Evolutionary conservation across 306 rosid genomes (phyloP).

Genomic region (Castanopsis chinensis): DNA sequence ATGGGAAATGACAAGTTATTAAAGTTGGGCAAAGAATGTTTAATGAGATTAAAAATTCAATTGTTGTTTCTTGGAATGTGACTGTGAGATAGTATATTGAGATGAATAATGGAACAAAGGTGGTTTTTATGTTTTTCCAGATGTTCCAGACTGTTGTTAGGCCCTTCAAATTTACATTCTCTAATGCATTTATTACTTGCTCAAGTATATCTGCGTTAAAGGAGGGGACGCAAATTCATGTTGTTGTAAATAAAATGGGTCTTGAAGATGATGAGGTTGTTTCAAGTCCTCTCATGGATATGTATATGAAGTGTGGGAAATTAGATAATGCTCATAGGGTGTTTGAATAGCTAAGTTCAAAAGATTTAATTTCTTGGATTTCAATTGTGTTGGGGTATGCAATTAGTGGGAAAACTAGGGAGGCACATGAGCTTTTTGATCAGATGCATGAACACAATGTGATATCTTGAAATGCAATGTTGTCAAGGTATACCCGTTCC

Average conservation of each 20-base stretch:
- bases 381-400: slow-evolving; percentile 67
- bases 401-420: slow-evolving; percentile 46
- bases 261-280: slow-evolving; percentile 49
- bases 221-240: slow-evolving; percentile 72
- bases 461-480: slow-evolving; percentile 82
- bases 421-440: slow-evolving; percentile 59
- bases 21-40: slow-evolving; percentile 57
- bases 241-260: slow-evolving; percentile 48
- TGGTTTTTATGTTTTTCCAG: slow-evolving; percentile 48
- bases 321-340: slow-evolving; percentile 44
- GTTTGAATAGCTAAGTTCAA: slow-evolving; percentile 50
- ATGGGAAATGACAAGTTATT: slow-evolving; percentile 58
- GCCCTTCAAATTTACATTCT: slow-evolving; percentile 62
- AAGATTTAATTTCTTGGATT: slow-evolving; percentile 65
- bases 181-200: slow-evolving; percentile 71
- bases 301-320: slow-evolving; percentile 66
- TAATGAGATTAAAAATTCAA: slow-evolving; percentile 51
- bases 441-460: slow-evolving; percentile 73
- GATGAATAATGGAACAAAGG: slow-evolving; percentile 48
- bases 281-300: slow-evolving; percentile 51
- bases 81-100: slow-evolving; percentile 72
- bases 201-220: slow-evolving; percentile 36
- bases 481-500: slow-evolving; percentile 52
- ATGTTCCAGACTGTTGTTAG: slow-evolving; percentile 38
- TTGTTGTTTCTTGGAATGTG: slow-evolving; percentile 80